Evolutionary conservation across 2,329 filamentous ascomycete species (phyloP).

Genomic region (Aspergillus ruber): DNA sequence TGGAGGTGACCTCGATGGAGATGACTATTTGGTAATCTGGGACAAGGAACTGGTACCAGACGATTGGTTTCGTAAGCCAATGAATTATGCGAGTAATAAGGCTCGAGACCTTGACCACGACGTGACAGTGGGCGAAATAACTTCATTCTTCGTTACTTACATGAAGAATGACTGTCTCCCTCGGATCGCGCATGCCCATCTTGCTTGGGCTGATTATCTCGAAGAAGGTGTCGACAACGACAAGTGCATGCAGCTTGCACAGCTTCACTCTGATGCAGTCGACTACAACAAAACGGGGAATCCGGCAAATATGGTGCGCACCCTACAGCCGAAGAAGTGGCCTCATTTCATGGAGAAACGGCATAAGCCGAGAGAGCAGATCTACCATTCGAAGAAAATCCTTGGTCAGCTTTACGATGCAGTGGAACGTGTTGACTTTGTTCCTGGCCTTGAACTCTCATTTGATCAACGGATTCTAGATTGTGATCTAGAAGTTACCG

Average conservation of each 20-base stretch:
- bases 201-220: slow-evolving; percentile 65
- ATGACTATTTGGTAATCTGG: slow-evolving; percentile 95
- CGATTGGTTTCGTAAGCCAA: slow-evolving; percentile 66
- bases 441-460: slow-evolving; percentile 60
- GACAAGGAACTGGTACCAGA: slow-evolving; percentile 65
- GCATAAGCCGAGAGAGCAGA: slow-evolving; percentile 36
- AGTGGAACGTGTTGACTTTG: slow-evolving; percentile 62
- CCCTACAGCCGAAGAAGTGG: slow-evolving; percentile 58
- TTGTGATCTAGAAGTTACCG: slow-evolving; percentile 50
- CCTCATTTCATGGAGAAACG: slow-evolving; percentile 85
- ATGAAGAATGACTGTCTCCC: slow-evolving; percentile 85
- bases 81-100: slow-evolving; percentile 63
- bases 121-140: slow-evolving; percentile 67
- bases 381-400: slow-evolving; percentile 63
- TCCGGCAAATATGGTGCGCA: slow-evolving; percentile 60
- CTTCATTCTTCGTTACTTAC: slow-evolving; percentile 80
- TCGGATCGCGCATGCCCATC: slow-evolving; percentile 73
- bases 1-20: slow-evolving; percentile 89
- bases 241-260: slow-evolving; percentile 68
- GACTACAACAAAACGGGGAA: slow-evolving; percentile 90
- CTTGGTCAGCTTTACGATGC: slow-evolving; percentile 79
- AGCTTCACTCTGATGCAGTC: slow-evolving; percentile 81
- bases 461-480: slow-evolving; percentile 73
- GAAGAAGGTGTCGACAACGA: slow-evolving; percentile 58
- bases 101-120: slow-evolving; percentile 52